Conservation (phyloP, 352 stramenopile species). For the Sclerospora graminicola region DNA sequence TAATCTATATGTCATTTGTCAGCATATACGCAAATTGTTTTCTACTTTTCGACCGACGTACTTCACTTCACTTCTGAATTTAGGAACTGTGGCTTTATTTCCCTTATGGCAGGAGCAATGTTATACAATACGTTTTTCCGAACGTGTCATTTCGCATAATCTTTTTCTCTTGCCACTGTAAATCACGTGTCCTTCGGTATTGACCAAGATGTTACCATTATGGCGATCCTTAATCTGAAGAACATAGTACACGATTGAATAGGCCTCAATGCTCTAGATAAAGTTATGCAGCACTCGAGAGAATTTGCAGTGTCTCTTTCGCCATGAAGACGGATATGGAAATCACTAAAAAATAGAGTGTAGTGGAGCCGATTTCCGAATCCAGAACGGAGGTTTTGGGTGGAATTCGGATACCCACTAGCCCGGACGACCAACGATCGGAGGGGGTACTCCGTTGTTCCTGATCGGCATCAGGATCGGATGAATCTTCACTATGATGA, state of each 20-base stretch:
- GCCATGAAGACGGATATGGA: slow-evolving; percentile 90
- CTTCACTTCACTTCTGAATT: slow-evolving; percentile 94
- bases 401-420: no score
- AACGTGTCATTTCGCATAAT: slow-evolving; percentile 89
- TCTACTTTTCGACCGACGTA: no score
- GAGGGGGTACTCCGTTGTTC: no score
- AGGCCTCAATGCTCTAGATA: slow-evolving; percentile 89
- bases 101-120: slow-evolving; percentile 71
- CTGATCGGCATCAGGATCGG: no score
- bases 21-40: slow-evolving; percentile 90
- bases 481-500: no score
- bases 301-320: slow-evolving; percentile 62
- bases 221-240: slow-evolving; percentile 98
- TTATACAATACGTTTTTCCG: slow-evolving; percentile 82
- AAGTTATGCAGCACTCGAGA: slow-evolving; percentile 83
- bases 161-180: slow-evolving; percentile 98
- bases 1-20: no score
- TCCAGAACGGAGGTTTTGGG: no score
- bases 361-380: no score
- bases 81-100: slow-evolving; percentile 81
- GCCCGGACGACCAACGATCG: no score
- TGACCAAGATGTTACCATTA: slow-evolving; percentile 99
- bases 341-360: no score
- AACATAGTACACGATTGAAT: slow-evolving; percentile 97
- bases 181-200: slow-evolving; percentile 95